A percentile compares a stretch with the other conserved stretches of the same genome.
phyloP scores from a whole-genome alignment of 306 rosid species.

The Dryas drummondii region DNA sequence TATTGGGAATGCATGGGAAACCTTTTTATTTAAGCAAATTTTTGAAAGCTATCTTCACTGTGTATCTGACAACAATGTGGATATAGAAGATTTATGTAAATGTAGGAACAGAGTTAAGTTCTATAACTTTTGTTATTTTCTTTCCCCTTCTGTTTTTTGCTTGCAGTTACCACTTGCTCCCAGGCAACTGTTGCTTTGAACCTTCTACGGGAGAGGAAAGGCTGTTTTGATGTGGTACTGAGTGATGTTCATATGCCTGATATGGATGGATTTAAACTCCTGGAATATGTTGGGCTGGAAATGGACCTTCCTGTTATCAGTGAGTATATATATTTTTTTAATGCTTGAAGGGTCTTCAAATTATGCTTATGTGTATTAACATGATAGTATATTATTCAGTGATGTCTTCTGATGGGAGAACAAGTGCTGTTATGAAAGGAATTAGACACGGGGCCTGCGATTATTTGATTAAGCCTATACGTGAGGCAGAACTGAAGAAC shows the following conservation, averaged over 20 bases:
- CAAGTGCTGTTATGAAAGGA: slow-evolving; percentile 40
- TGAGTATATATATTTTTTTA: slow-evolving; percentile 31
- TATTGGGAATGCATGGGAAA: background rate
- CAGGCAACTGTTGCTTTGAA: slow-evolving; percentile 44
- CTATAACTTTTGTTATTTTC: slow-evolving; percentile 4
- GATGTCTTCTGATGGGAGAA: slow-evolving; percentile 61
- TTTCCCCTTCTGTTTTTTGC: background rate
- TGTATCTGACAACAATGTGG: background rate
- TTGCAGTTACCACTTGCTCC: slow-evolving; percentile 48
- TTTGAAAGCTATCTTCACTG: no score
- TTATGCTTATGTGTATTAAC: slow-evolving; percentile 17
- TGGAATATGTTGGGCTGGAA: slow-evolving; percentile 49
- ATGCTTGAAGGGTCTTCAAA: slow-evolving; percentile 2
- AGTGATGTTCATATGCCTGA: slow-evolving; percentile 66
- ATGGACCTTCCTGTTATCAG: slow-evolving; percentile 68
- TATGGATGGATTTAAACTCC: slow-evolving; percentile 56
- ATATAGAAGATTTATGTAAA: background rate
- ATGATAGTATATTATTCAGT: slow-evolving; percentile 40
- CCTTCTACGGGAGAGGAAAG: slow-evolving; percentile 44
- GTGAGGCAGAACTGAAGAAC: slow-evolving; percentile 40
- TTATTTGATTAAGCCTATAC: slow-evolving; percentile 58
- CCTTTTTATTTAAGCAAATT: background rate
- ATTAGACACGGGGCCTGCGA: slow-evolving; percentile 58
- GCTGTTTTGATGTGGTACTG: slow-evolving; percentile 49
- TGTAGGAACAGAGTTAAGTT: background rate